A percentile compares a stretch with the other conserved stretches of the same genome.
These are phyloP conservation scores for Apostasia ramifera DNA, from an alignment of 106 monocot genomes.

Conservation along the genomic window DNA sequence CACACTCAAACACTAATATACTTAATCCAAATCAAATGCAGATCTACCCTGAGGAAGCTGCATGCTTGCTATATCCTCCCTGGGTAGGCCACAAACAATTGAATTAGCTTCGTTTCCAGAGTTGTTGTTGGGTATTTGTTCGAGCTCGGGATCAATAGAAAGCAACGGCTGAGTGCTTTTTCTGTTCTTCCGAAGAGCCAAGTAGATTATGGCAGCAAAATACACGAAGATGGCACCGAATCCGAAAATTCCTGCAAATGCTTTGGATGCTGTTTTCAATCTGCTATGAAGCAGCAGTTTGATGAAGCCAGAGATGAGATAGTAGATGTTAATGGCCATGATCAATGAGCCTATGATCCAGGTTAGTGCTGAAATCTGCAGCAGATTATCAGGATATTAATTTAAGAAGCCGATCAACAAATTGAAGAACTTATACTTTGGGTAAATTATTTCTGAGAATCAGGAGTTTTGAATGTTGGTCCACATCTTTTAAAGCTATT, in stretches of 20 bases:
- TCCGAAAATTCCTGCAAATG: constrained; percentile 72
- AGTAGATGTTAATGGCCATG: constrained; percentile 88
- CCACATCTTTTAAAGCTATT: too few relatives aligned
- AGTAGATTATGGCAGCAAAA: constrained; percentile 49
- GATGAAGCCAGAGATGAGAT: constrained; percentile 58
- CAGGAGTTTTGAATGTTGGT: too few relatives aligned
- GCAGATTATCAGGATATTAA: constrained; percentile 40
- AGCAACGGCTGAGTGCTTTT: constrained; percentile 45
- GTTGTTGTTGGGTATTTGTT: constrained; percentile 3
- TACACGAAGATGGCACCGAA: constrained; percentile 69
- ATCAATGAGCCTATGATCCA: constrained; percentile 76
- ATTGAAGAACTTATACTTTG: too few relatives aligned
- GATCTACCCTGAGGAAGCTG: constrained; percentile 49
- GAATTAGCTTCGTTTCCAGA: constrained; percentile 7
- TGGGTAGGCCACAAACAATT: constrained; percentile 35
- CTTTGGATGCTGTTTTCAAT: constrained; percentile 28
- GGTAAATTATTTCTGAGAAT: too few relatives aligned
- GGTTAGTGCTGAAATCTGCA: constrained; percentile 66
- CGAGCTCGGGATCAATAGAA: constrained; percentile 38
- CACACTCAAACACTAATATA: too few relatives aligned
- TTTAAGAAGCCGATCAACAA: too few relatives aligned
- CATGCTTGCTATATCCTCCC: constrained; percentile 87
- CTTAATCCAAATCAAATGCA: constrained; percentile 17
- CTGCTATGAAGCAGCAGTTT: constrained; percentile 48
- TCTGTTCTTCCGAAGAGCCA: constrained; percentile 67